Percentiles rank a stretch among this genome's conserved stretches.
Conservation (phyloP, 805 yeast species). For the Saccharomycopsis sp. region DNA sequence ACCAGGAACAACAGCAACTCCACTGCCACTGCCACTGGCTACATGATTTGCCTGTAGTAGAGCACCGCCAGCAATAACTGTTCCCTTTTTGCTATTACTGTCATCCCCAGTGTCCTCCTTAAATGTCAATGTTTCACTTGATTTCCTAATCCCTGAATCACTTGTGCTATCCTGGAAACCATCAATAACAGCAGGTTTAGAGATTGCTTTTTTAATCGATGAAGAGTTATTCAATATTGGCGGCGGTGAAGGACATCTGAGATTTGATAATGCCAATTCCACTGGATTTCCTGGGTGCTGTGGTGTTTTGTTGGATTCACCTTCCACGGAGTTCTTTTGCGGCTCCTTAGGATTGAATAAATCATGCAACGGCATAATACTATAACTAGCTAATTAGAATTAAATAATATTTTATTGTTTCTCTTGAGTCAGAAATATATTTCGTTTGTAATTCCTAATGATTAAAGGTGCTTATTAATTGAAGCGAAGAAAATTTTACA, state of each 20-base stretch:
- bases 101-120: slow-evolving; percentile 26
- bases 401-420: not conserved
- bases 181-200: no score
- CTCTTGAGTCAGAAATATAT: not conserved
- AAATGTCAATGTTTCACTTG: no score
- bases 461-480: no score
- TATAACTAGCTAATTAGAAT: not conserved
- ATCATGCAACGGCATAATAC: not conserved
- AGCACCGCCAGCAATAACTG: slow-evolving; percentile 42
- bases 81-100: slow-evolving; percentile 22
- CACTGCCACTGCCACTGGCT: not conserved
- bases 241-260: slow-evolving; percentile 66
- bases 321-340: no score
- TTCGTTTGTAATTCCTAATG: not conserved
- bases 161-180: no score
- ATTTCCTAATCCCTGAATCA: no score
- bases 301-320: not conserved
- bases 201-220: no score
- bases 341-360: not conserved
- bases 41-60: slow-evolving; percentile 12
- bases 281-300: slow-evolving; percentile 33
- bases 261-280: slow-evolving; percentile 48
- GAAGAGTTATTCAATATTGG: no score
- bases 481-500: no score
- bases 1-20: slow-evolving; percentile 27